Evolutionary conservation across 148 eudicot genomes (phyloP), one percentile per base, ranked within the genome.

Genomic region (Vaccinium macrocarpon): DNA sequence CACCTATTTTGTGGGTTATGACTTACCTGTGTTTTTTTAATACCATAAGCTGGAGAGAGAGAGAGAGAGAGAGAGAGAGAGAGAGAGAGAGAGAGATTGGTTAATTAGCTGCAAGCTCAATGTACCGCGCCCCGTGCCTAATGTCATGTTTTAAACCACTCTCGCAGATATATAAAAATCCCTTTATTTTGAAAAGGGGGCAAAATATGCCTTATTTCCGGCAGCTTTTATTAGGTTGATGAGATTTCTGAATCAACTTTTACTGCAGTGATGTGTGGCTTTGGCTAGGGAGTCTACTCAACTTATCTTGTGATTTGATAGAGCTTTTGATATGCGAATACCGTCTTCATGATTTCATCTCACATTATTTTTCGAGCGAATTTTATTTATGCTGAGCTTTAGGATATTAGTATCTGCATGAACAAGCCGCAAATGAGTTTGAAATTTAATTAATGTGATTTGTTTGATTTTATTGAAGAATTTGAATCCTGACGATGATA

Each of bases 101-200:
- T 75, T 21, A 32, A 42, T 42, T 42, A 88, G 79, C 85, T 77
- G 70, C 81, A 82, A 86, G 74, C 87, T 88, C 90, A 23, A 82
- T 73, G 88, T 74, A 80, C 87, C 85, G 88, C 85, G 88, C 88
- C 88, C 87, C 90, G 88, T 88, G 90, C 90, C 88, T 83, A 48
- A 35, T 84, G 73, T 83, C 83, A 27, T 81, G 71, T 80, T 84
- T 82, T 42, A 4, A 5, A 6, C 46, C 46, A 42, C 46, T 42
- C 5, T 42, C 46, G 46, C 46, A 42, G 46, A 42, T 42, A 42
- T 42, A 42, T 42, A 42, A 42, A 42, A 42, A 42, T 42, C 46
- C 46, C 46, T 42, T 75, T 42, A 75, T 46, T 14, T 46, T 75
- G 46, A 32, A 75, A 75, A 42, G 6, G 68, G 27, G 23, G 68